Evolutionary conservation across 2,329 filamentous ascomycete genomes (phyloP), one percentile per base, ranked within the genome.

Genomic region (Pseudonectria foliicola): DNA sequence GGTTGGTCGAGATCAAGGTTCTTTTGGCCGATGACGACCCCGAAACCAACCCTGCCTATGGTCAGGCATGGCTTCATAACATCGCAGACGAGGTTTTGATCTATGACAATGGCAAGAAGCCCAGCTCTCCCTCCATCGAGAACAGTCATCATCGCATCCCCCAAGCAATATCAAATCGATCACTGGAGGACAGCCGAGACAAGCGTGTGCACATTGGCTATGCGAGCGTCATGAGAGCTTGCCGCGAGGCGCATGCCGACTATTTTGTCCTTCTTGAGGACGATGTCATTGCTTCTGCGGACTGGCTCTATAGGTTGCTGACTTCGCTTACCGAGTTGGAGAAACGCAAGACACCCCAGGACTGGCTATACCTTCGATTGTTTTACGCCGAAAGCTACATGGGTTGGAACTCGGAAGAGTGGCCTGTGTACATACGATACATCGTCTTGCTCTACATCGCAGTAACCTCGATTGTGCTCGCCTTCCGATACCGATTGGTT

Each of bases 381-480:
- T 61, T 61, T 31, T 61, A 59, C 29, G 55, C 57, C 1, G 58
- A 61, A 29, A 49, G 46, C 2, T 56, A 57, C 25, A 43, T 60
- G 25, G 57, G 57, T 3, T 61, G 58, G 57, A 60, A 61, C 33
- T 51, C 47, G 1, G 55, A 59, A 31, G 48, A 59, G 29, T 60
- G 55, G 57, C 43, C 36, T 0, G 34, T 30, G 4, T 58, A 61
- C 16, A 12, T 44, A 1, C 18, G 28, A 12, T 42, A 39, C n/a
- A 50, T 46, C 10, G 12, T 47, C 2, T 10, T 45, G 5, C n/a
- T 54, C 2, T 57, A 54, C 16, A 7, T 42, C 4, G 13, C 31
- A 2, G 31, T 46, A 4, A 25, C 40, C 1, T 29, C 38, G 3
- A 3, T 39, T 3, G 34, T 40, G 18, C 42, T 54, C 25, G 28